phyloP scores from a whole-genome alignment of 176 grass and related monocot genomes.

The Neostapfia colusana region DNA sequence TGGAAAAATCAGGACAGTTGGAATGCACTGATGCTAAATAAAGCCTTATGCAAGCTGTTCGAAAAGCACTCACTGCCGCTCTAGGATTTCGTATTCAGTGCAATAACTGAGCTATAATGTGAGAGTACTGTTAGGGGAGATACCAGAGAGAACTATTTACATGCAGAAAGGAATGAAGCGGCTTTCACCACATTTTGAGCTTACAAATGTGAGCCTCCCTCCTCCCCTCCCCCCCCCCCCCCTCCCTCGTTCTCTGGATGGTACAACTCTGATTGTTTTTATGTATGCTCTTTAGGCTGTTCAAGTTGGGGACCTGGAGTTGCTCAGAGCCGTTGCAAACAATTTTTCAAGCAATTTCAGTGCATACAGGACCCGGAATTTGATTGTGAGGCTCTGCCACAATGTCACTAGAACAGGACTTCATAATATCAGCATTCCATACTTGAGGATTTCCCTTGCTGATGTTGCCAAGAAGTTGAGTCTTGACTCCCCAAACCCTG shows the following conservation, averaged over 20 bases:
- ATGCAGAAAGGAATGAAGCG: slow-evolving; percentile 88
- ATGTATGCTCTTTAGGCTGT: slow-evolving; percentile 61
- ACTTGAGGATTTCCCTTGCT: slow-evolving; percentile 75
- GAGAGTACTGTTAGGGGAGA: slow-evolving; percentile 67
- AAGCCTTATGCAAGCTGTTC: slow-evolving; percentile 81
- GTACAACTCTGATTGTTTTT: slow-evolving; percentile 10
- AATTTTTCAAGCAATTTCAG: slow-evolving; percentile 66
- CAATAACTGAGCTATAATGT: slow-evolving; percentile 83
- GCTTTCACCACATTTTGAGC: slow-evolving; percentile 82
- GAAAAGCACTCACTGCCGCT: slow-evolving; percentile 68
- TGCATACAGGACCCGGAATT: slow-evolving; percentile 72
- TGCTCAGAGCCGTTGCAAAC: slow-evolving; percentile 70
- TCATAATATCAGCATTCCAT: slow-evolving; percentile 77
- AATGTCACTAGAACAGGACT: slow-evolving; percentile 80
- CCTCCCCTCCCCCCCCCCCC: too few relatives aligned
- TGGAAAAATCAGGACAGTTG: slow-evolving; percentile 82
- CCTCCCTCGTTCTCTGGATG: not conserved
- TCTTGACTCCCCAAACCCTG: too few relatives aligned
- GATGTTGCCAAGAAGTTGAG: slow-evolving; percentile 78
- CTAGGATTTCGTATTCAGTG: slow-evolving; percentile 67
- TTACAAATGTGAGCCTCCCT: slow-evolving; percentile 59
- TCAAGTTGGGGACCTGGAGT: slow-evolving; percentile 67
- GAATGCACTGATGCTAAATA: slow-evolving; percentile 88
- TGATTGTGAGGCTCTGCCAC: slow-evolving; percentile 70
- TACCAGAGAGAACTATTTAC: slow-evolving; percentile 77